Conservation (phyloP, 345 rosid genomes). For the Moricandia arvensis region DNA sequence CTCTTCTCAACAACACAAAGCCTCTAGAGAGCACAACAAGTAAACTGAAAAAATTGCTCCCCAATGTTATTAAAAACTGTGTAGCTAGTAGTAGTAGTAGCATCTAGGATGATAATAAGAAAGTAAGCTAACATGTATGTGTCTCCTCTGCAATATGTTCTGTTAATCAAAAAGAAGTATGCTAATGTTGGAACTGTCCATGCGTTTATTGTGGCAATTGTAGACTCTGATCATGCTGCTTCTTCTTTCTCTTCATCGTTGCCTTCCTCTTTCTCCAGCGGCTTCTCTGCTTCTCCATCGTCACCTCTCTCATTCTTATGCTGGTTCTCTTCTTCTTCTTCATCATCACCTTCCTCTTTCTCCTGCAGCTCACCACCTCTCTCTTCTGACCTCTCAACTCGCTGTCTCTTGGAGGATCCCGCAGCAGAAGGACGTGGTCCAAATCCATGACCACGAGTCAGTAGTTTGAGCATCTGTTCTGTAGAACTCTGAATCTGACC, state of each 20-base stretch:
- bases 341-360: not conserved
- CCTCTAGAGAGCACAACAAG: not conserved
- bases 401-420: not conserved
- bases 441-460: not conserved
- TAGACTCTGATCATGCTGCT: not conserved
- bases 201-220: not conserved
- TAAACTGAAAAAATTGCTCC: not conserved
- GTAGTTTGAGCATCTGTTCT: not conserved
- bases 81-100: not conserved
- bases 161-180: too few relatives aligned
- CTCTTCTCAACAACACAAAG: not conserved
- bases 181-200: not conserved
- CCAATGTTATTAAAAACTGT: not conserved
- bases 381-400: not conserved
- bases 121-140: not conserved
- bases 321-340: not conserved
- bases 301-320: not conserved
- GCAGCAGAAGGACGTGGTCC: not conserved
- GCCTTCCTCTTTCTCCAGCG: not conserved
- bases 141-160: not conserved
- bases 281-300: not conserved
- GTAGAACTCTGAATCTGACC: not conserved
- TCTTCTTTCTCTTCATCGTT: not conserved
- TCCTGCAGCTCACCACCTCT: not conserved
- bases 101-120: too few relatives aligned